These are phyloP conservation scores for Musa itinerans DNA, from an alignment of 176 grass and related monocot genomes.

Conservation along the genomic window DNA sequence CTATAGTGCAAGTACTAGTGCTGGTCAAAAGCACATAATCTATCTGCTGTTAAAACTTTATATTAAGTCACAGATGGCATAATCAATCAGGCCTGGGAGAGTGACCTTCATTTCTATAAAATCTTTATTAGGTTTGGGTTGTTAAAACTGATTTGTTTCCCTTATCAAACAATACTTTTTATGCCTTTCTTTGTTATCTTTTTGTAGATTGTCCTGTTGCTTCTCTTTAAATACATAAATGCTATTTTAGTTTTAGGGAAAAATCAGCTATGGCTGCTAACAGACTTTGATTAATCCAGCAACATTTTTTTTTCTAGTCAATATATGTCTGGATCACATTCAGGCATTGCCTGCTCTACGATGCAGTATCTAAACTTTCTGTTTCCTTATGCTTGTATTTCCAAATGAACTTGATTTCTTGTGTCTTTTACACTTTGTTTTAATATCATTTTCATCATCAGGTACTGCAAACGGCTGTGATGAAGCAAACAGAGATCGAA, in stretches of 20 bases:
- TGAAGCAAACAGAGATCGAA: conserved; percentile 10
- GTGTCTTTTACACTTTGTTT: neutral
- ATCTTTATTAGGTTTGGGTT: no score
- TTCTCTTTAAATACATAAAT: no score
- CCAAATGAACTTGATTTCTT: neutral
- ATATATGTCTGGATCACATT: neutral
- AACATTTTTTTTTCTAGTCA: neutral
- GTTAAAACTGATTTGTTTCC: neutral
- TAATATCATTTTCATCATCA: neutral
- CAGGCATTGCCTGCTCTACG: neutral
- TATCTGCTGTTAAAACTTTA: neutral
- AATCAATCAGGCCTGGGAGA: no score
- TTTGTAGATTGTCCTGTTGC: no score
- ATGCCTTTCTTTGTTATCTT: neutral
- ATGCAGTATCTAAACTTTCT: neutral
- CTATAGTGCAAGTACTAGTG: neutral
- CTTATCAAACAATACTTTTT: neutral
- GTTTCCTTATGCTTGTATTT: neutral
- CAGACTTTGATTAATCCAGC: neutral
- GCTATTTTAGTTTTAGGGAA: no score
- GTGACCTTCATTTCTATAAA: no score
- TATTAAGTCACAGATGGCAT: no score
- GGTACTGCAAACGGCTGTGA: conserved; percentile 4
- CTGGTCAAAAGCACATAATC: neutral
- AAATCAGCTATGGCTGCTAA: no score